Percentiles rank a stretch among this genome's conserved stretches.
phyloP scores from a whole-genome alignment of 2,329 filamentous ascomycete genomes.

The Ascocoryne sarcoides region DNA sequence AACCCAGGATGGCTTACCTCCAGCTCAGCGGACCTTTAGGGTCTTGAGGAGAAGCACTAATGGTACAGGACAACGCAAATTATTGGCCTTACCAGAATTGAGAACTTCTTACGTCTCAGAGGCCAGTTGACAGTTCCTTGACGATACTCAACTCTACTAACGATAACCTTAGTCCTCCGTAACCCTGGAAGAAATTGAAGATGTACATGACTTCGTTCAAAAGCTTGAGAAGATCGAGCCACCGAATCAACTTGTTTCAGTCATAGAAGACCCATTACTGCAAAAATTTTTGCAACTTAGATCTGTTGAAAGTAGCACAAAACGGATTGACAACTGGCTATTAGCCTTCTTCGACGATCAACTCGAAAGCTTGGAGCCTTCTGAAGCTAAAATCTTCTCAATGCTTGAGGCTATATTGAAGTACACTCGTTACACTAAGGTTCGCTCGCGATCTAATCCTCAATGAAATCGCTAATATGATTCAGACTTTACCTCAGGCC shows the following conservation, averaged over 20 bases:
- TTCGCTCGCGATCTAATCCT: slow-evolving; percentile 21
- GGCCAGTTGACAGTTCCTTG: slow-evolving; percentile 31
- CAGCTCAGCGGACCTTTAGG: slow-evolving; percentile 49
- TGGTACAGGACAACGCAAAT: slow-evolving; percentile 38
- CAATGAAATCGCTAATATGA: slow-evolving; percentile 9
- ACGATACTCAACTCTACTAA: background rate
- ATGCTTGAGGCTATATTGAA: slow-evolving; percentile 46
- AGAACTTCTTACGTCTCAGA: slow-evolving; percentile 67
- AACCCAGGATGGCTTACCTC: slow-evolving; percentile 34
- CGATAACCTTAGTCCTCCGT: slow-evolving; percentile 41
- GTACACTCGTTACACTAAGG: slow-evolving; percentile 49
- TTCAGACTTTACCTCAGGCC: slow-evolving; percentile 28
- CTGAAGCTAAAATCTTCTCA: slow-evolving; percentile 40
- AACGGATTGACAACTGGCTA: slow-evolving; percentile 52
- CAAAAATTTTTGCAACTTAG: slow-evolving; percentile 68
- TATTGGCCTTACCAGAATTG: slow-evolving; percentile 54
- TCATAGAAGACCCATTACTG: slow-evolving; percentile 65
- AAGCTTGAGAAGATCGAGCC: slow-evolving; percentile 71
- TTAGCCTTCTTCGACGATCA: slow-evolving; percentile 44
- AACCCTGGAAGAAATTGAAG: slow-evolving; percentile 71
- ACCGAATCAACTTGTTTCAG: slow-evolving; percentile 72
- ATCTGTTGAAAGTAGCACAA: slow-evolving; percentile 42
- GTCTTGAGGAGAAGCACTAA: slow-evolving; percentile 45
- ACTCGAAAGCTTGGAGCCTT: slow-evolving; percentile 42
- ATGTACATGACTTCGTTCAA: slow-evolving; percentile 57